Base-by-base conservation (phyloP, 1,284 basidiomycete species). In the Cryptococcus amylolentus region DNA sequence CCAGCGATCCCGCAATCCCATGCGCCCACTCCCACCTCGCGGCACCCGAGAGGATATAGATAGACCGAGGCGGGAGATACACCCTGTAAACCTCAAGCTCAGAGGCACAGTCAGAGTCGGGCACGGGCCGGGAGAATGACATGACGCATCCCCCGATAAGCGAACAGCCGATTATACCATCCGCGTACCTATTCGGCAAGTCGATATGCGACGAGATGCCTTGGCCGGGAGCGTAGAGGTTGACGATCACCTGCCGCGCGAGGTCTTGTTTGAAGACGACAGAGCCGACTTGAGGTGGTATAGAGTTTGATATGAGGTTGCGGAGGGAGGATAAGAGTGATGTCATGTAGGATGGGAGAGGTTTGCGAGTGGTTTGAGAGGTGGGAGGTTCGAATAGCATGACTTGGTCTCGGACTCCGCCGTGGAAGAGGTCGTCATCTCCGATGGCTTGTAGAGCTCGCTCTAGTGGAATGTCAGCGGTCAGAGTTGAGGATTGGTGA, bases 141-240 rank as follows among this genome's bases (percentile, higher is more conserved):
- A 77, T 72, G 9, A 63, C 66, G 39, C 68, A 70, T 26, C 72
- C 73, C n/a, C 74, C 73, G 4, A 55, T 58, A 0, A 78, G 56
- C 3, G 69, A 71, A 12, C 69, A 71, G 5, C 76, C 76, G 5
- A 78, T 49, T 16, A 78, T 74, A 3, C 76, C 76, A 57, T 78
- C 76, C 6, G 70, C 77, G 49, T 80, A 81, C 12, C 79, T 70
- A 20, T 70, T 52, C 4, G 75, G 72, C 2, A 81, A 71, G 57
- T 81, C 80, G 26, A 80, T 60, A 54, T 81, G 80, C 1, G 77
- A 64, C 0, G 72, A 56, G 47, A 81, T 79, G 3, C 80, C 80
- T 52, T 75, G 53, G 20, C 77, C 77, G 0, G 78, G 73, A 0
- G 59, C 60, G 57, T 81, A 81, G 18, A 78, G 70, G 64, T 81